These are phyloP conservation scores for Salix caprea DNA, from an alignment of 345 rosid species.

Conservation along the genomic window DNA sequence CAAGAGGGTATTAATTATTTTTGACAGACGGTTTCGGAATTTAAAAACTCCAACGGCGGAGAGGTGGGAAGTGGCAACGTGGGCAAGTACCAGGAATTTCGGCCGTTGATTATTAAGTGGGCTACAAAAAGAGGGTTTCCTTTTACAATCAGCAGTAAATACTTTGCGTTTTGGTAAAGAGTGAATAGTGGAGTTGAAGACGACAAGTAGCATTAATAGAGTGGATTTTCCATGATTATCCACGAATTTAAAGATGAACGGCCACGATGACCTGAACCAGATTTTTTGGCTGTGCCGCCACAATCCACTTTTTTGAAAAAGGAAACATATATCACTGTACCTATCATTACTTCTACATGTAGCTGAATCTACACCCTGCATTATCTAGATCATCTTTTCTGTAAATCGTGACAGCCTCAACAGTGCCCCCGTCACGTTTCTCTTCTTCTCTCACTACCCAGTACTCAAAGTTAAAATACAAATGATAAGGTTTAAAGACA, in stretches of 20 bases:
- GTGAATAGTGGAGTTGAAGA: background rate
- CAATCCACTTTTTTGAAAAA: background rate
- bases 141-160: background rate
- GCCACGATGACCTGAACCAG: conserved; percentile 8
- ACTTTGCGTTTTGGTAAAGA: background rate
- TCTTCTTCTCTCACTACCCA: background rate
- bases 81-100: conserved; percentile 22
- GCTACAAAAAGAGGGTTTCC: conserved; percentile 17
- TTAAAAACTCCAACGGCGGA: background rate
- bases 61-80: conserved; percentile 13
- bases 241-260: conserved; percentile 1
- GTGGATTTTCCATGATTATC: conserved; percentile 16
- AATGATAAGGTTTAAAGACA: no score
- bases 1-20: background rate
- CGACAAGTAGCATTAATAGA: conserved; percentile 1
- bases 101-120: conserved; percentile 28
- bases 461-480: no score
- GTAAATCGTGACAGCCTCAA: background rate
- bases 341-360: background rate
- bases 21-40: background rate
- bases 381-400: background rate
- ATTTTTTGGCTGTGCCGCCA: background rate
- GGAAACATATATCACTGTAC: background rate
- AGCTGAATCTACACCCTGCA: conserved; percentile 13
- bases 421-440: background rate